These are phyloP conservation scores for Trichoderma sp. DNA, from an alignment of 2,329 filamentous ascomycete species.

Conservation along the genomic window DNA sequence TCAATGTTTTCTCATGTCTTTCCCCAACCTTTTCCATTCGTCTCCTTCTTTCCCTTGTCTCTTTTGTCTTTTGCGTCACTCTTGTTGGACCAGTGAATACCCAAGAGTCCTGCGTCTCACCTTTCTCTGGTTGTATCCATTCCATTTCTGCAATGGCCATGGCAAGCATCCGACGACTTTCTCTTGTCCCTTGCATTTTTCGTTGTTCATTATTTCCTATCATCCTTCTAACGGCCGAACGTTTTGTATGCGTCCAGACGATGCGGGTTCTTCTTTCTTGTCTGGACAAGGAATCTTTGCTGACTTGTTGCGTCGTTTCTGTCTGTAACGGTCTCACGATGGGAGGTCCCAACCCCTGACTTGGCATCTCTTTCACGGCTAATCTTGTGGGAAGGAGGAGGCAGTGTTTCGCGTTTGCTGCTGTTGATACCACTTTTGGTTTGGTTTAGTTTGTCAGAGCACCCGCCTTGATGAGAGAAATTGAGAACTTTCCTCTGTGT, in stretches of 20 bases:
- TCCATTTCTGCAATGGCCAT: neutral
- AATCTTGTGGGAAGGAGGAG: neutral
- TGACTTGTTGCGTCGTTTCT: neutral
- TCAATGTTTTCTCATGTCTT: neutral
- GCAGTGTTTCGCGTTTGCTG: conserved; percentile 16
- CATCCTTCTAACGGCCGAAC: conserved; percentile 13
- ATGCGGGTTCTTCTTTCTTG: neutral
- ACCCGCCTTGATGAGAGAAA: conserved; percentile 16
- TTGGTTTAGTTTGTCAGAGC: conserved; percentile 27
- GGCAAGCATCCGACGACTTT: neutral
- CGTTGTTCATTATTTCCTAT: neutral
- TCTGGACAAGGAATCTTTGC: conserved; percentile 9
- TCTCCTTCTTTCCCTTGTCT: neutral
- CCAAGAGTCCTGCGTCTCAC: neutral
- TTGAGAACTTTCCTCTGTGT: conserved; percentile 7
- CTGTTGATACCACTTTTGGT: conserved; percentile 30
- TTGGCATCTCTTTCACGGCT: conserved; percentile 23
- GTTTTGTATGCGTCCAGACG: conserved; percentile 20
- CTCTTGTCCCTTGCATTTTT: conserved; percentile 26
- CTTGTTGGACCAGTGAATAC: neutral
- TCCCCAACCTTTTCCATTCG: neutral
- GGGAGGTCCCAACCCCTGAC: conserved; percentile 16
- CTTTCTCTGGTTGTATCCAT: neutral
- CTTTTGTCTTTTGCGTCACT: neutral
- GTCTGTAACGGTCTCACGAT: conserved; percentile 23